Percentiles rank a stretch among this genome's conserved stretches.
Evolutionary conservation across 2,329 filamentous ascomycete species (phyloP).

Genomic region (Pseudocercospora crystallina): DNA sequence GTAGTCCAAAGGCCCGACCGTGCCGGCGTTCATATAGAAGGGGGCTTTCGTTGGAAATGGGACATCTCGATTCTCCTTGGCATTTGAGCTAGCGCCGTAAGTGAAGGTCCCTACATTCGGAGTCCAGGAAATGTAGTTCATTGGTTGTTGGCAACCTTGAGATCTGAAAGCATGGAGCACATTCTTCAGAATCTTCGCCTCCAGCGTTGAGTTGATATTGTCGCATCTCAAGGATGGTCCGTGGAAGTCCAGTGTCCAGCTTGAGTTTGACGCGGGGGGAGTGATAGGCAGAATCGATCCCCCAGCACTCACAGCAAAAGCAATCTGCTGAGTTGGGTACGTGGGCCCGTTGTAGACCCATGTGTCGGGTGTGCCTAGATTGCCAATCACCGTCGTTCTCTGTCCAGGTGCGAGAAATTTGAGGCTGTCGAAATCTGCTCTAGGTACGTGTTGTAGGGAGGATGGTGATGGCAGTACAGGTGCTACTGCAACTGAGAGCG

Average conservation of each 20-base stretch:
- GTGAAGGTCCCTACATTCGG: too few relatives aligned
- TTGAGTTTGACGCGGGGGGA: not conserved
- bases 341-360: slow-evolving; percentile 5
- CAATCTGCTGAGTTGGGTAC: not conserved
- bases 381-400: not conserved
- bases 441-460: not conserved
- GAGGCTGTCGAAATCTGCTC: slow-evolving; percentile 4
- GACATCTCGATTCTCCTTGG: not conserved
- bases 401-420: slow-evolving; percentile 2
- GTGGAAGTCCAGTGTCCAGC: slow-evolving; percentile 1
- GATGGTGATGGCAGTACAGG: not conserved
- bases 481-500: slow-evolving; percentile 3
- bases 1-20: slow-evolving; percentile 3
- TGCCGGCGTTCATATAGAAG: slow-evolving; percentile 2
- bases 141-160: not conserved
- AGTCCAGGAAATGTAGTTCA: slow-evolving; percentile 8
- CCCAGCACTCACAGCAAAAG: not conserved
- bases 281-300: not conserved
- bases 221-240: not conserved
- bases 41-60: not conserved
- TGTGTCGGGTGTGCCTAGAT: not conserved
- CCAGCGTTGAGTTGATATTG: not conserved
- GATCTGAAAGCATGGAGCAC: not conserved
- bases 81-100: too few relatives aligned
- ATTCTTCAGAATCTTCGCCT: not conserved